These are phyloP conservation scores for Lipomyces yamanashiensis DNA, from an alignment of 805 yeast genomes.

Conservation along the genomic window DNA sequence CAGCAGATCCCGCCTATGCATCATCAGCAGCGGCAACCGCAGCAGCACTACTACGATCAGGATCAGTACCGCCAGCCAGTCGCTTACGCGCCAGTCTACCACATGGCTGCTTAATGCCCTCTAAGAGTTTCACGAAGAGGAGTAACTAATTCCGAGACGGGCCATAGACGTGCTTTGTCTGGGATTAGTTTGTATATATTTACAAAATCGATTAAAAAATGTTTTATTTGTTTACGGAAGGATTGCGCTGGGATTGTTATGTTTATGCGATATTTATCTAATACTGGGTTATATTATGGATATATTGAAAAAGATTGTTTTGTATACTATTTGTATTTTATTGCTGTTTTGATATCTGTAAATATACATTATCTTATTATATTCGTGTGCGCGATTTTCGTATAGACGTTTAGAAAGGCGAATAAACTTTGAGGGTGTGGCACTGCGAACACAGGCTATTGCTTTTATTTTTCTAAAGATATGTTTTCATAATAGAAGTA, in stretches of 20 bases:
- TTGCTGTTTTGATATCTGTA: not conserved
- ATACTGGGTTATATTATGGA: not conserved
- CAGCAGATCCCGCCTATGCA: constrained; percentile 3
- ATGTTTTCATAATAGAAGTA: too few species aligned
- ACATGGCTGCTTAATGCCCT: constrained; percentile 13
- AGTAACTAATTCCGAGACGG: not conserved
- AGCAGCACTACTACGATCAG: constrained; percentile 1
- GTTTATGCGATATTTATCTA: too few species aligned
- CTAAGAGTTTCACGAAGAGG: too few species aligned
- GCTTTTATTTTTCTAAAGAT: too few species aligned
- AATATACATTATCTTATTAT: not conserved
- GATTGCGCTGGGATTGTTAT: too few species aligned
- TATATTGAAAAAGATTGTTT: not conserved
- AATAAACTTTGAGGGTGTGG: too few species aligned
- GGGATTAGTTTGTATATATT: not conserved
- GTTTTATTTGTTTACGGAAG: not conserved
- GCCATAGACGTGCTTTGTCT: not conserved
- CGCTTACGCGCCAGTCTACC: constrained; percentile 16
- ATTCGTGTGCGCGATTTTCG: too few species aligned
- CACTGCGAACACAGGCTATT: too few species aligned
- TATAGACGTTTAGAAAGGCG: too few species aligned
- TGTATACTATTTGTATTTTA: not conserved
- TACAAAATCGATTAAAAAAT: too few species aligned
- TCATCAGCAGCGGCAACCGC: constrained; percentile 13
- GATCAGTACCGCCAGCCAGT: constrained; percentile 21